Base-by-base conservation (phyloP, 169 alveolate genomes). In the Theileria annulata region DNA sequence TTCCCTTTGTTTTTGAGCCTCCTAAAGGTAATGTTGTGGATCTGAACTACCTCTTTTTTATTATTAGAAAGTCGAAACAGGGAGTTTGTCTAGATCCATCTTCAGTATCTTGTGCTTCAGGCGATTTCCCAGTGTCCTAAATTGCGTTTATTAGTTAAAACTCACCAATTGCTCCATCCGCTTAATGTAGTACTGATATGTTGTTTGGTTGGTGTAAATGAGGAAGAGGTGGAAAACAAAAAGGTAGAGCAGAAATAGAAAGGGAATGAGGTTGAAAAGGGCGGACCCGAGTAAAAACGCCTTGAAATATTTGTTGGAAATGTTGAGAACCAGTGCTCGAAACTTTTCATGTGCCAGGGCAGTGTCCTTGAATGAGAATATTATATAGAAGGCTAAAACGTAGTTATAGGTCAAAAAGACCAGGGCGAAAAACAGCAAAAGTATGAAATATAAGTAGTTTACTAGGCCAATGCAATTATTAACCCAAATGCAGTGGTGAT, bases 401-500 rank as follows among this genome's bases (percentile, higher is more conserved):
- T 72, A 66, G 33, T 54, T n/a, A 21, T 64, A 27, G 15, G 66
- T n/a, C 28, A 78, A 4, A 2, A 54, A 59, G 4, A 80, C 64
- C 30, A 79, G 81, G 19, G 86, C 58, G 62, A 67, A 56, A 54
- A 77, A 77, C 51, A 71, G 79, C 25, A 62, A 37, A 21, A 23
- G 48, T 0, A 62, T 62, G 31, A 62, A 62, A 21, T 27, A 21
- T 71, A 60, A 69, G 78, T 93, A 94, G 77, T 94, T 94, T 33
- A 70, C 82, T 23, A 80, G 71, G 5, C 98, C 98, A 35, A 95
- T 93, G 86, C 98, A 95, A 71, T 94, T 95, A 80, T 95, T 91
- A 67, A 95, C 90, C 95, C 96, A 95, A 70, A 93, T 88, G 73
- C 98, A 95, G 82, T 95, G 98, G 71, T 95, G 98, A 71, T 95